Percentiles rank a stretch among this genome's conserved stretches.
Evolutionary conservation across 306 rosid species (phyloP).

Genomic region (Abrus pulchellus): DNA sequence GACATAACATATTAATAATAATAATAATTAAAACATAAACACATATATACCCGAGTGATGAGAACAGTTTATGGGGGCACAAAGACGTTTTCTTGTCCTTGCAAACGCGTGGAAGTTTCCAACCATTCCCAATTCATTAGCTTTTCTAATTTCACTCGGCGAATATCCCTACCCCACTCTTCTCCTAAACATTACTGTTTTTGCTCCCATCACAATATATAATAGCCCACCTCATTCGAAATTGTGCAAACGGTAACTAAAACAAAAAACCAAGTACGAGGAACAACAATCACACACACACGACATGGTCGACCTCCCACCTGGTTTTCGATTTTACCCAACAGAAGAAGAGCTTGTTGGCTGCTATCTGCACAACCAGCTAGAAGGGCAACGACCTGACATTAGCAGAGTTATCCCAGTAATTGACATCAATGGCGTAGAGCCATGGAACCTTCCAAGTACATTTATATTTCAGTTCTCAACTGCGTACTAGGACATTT

Average conservation of each 20-base stretch:
- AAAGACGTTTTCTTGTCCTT: conserved; percentile 38
- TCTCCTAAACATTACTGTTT: not conserved
- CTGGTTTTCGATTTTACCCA: conserved; percentile 82
- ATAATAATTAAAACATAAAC: not conserved
- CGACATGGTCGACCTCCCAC: conserved; percentile 49
- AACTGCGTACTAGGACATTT: not conserved
- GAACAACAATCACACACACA: not conserved
- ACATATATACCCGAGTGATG: not conserved
- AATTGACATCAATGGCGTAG: conserved; percentile 59
- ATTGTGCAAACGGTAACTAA: not conserved
- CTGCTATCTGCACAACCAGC: conserved; percentile 70
- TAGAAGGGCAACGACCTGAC: conserved; percentile 52
- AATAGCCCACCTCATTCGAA: not conserved
- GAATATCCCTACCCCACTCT: not conserved
- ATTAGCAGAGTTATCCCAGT: conserved; percentile 61
- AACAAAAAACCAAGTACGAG: not conserved
- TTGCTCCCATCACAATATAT: no score
- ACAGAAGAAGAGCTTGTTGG: conserved; percentile 76
- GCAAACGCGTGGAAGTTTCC: conserved; percentile 69
- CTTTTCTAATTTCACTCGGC: conserved; percentile 57
- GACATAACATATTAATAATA: no score
- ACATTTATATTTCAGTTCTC: not conserved
- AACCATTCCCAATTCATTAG: conserved; percentile 10
- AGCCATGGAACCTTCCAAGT: conserved; percentile 80
- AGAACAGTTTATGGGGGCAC: conserved; percentile 15